Base-by-base conservation (phyloP, 2,329 filamentous ascomycete species). In the Macrophomina tecta region DNA sequence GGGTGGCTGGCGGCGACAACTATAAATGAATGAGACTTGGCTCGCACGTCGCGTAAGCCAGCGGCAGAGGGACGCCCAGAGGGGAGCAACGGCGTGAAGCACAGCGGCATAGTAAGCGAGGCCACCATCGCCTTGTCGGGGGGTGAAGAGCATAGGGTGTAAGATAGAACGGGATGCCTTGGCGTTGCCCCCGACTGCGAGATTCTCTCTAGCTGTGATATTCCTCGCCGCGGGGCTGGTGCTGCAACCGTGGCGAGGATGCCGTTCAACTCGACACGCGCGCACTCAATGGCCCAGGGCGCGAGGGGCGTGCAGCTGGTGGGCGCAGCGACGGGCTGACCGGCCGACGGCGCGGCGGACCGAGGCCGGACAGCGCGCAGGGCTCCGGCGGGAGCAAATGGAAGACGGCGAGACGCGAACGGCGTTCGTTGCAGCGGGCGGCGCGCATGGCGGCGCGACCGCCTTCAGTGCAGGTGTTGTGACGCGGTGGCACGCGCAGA, bases 71-170 rank as follows among this genome's bases (percentile, higher is more conserved):
- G 12, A 45, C 40, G 40, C 11, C 40, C 40, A 14, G 40, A n/a
- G 16, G 4, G 8, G 14, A 14, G 14, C n/a, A 49, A 28, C 18
- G 18, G 46, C 18, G 2, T 45, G 40, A 45, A 45, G 8, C 14
- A 28, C 46, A n/a, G 18, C 18, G 46, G 46, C 46, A 49, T 49
- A 49, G 46, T 49, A 49, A 49, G 46, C 46, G 46, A 28, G 46
- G 46, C 18, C 18, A n/a, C 23, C 46, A 16, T 23, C 7, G 18
- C n/a, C 12, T 14, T 45, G 14, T 45, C 40, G 11, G 8, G 9
- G 40, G 40, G 9, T 45, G 40, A 45, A 14, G 16, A 4, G 14
- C 16, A 45, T 45, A 14, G 16, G 9, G 40, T 45, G 9, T 14
- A 45, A 45, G 16, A 45, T 45, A n/a, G 40, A 45, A 45, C 40